Base-by-base conservation (phyloP, 2,329 filamentous ascomycete species). In the Calonectria pteridis region DNA sequence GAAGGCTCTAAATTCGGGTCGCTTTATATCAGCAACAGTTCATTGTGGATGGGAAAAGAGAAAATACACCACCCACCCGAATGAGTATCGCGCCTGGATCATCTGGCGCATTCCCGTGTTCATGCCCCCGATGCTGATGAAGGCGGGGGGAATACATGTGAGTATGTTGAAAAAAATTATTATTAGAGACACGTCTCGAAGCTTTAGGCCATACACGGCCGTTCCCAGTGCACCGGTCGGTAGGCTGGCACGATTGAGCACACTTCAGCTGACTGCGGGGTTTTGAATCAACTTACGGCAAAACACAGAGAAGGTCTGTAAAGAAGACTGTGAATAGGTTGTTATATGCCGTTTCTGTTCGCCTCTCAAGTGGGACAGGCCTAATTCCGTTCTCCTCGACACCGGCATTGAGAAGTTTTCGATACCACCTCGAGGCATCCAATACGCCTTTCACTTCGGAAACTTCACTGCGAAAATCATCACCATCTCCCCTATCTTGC, bases 271-370 rank as follows among this genome's bases (percentile, higher is more conserved):
- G 11, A 26, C 43, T 11, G 5, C 11, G 26, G 10, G n/a, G 26
- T 46, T 16, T 20, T 18, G 35, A 29, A 28, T 9, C 35, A 13
- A 85, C 89, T 82, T 80, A 92, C 90, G 91, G 90, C 37, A 92
- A 79, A 10, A 91, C 85, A 78, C 89, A 91, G 53, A 89, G 84
- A 70, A 90, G 86, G 73, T 90, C 87, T 26, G 89, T 90, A 78
- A 91, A 91, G 85, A 91, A 92, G 29, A 92, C 84, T 4, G 90
- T 91, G 78, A 92, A 92, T 58, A 92, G 84, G 73, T 90, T 89
- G 81, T 85, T 85, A 76, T 89, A 89, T 43, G 86, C 84, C 11
- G 84, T 90, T 74, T 89, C 86, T 1, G 86, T 91, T 51, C 91
- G 85, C 73, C 89, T 84, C 68, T 90, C 87, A 28, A 87, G 74